Conservation (phyloP, 2,329 filamentous ascomycete species). For the Aplosporella prunicola region DNA sequence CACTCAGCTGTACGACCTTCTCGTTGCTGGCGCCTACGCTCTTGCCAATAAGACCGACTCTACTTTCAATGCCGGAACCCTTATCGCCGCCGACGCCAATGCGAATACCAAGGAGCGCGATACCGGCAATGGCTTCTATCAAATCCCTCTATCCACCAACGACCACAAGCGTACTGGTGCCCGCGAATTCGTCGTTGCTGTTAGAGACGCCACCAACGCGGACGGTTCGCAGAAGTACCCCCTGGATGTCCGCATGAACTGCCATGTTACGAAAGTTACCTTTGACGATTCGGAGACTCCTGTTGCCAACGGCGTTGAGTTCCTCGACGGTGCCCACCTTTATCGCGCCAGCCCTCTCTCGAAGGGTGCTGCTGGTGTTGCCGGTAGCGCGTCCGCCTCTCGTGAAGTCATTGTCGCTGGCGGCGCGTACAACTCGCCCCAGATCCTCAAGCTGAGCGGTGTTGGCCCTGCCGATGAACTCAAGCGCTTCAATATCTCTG, state of each 20-base stretch:
- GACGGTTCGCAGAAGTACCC: slow-evolving; percentile 39
- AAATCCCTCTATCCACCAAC: slow-evolving; percentile 44
- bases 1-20: slow-evolving; percentile 42
- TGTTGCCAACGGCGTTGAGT: slow-evolving; percentile 33
- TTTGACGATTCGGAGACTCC: slow-evolving; percentile 50
- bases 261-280: slow-evolving; percentile 55
- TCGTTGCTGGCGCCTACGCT: slow-evolving; percentile 43
- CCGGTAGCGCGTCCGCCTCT: slow-evolving; percentile 34
- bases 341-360: slow-evolving; percentile 31
- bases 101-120: slow-evolving; percentile 38
- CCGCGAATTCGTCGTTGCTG: slow-evolving; percentile 46
- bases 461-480: slow-evolving; percentile 50
- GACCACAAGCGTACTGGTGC: slow-evolving; percentile 42
- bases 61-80: slow-evolving; percentile 32
- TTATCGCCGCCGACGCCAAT: slow-evolving; percentile 43
- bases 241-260: slow-evolving; percentile 50
- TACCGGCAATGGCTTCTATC: slow-evolving; percentile 40
- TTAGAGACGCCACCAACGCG: slow-evolving; percentile 26
- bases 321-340: slow-evolving; percentile 30
- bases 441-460: slow-evolving; percentile 57
- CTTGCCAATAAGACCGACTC: slow-evolving; percentile 33
- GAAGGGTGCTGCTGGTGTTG: slow-evolving; percentile 23
- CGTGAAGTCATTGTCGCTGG: slow-evolving; percentile 38
- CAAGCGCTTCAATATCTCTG: slow-evolving; percentile 42
- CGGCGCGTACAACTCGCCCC: slow-evolving; percentile 54